Conservation (phyloP, 805 yeast genomes). For the Yamadazyma olivae region DNA sequence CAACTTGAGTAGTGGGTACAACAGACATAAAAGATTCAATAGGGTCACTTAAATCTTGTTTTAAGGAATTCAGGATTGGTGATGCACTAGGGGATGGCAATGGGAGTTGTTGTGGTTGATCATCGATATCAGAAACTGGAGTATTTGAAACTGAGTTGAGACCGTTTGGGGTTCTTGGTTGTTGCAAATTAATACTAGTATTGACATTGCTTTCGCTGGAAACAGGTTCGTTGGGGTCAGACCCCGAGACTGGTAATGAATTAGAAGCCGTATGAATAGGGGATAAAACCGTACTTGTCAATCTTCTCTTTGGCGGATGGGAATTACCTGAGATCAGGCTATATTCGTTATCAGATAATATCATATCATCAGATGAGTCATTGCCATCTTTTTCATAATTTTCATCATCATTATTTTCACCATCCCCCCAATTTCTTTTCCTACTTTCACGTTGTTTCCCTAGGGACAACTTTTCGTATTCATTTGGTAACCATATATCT, state of each 20-base stretch:
- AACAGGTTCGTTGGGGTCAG: neutral
- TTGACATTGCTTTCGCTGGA: neutral
- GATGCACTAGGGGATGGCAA: slow-evolving; percentile 57
- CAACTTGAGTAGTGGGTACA: slow-evolving; percentile 32
- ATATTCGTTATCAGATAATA: slow-evolving; percentile 32
- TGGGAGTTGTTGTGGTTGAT: slow-evolving; percentile 48
- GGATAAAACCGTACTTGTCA: slow-evolving; percentile 18
- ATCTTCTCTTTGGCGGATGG: slow-evolving; percentile 40
- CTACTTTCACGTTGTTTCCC: slow-evolving; percentile 22
- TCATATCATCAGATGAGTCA: slow-evolving; percentile 33
- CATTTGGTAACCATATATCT: slow-evolving; percentile 29
- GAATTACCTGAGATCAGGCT: slow-evolving; percentile 10
- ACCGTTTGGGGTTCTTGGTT: slow-evolving; percentile 7
- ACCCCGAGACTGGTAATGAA: neutral
- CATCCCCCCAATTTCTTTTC: slow-evolving; percentile 20
- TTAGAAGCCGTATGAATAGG: slow-evolving; percentile 6
- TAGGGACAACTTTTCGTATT: slow-evolving; percentile 24
- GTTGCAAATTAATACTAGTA: neutral
- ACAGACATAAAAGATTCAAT: slow-evolving; percentile 16
- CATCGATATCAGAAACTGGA: slow-evolving; percentile 36
- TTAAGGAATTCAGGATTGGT: slow-evolving; percentile 19
- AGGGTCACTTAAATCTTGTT: slow-evolving; percentile 12
- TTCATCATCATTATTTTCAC: slow-evolving; percentile 14
- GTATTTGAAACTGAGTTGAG: slow-evolving; percentile 20
- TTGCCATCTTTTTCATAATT: slow-evolving; percentile 8